Percentiles rank a stretch among this genome's conserved stretches.
phyloP scores from a whole-genome alignment of 306 rosid genomes.

The Inga oerstediana region DNA sequence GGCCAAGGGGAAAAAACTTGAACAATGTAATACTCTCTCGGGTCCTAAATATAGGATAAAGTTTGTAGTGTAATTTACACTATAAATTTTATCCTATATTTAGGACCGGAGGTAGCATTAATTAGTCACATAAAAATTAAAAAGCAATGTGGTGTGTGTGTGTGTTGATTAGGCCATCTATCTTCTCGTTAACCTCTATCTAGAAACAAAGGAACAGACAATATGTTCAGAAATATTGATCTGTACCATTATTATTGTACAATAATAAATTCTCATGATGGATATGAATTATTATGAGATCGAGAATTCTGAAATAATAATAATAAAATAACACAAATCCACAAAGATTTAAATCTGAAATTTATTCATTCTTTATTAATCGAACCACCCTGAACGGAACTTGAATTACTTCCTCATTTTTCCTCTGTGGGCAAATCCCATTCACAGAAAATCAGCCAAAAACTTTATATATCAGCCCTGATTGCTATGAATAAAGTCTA shows the following conservation, averaged over 20 bases:
- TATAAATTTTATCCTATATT: too few relatives aligned
- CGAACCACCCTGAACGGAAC: neutral
- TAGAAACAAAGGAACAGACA: neutral
- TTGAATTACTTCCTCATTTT: neutral
- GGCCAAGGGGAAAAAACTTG: neutral
- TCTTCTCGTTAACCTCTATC: neutral
- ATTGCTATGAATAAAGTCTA: neutral
- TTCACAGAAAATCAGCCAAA: neutral
- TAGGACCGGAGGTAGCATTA: too few relatives aligned
- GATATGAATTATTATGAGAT: neutral
- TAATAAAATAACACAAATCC: neutral
- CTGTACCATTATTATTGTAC: neutral
- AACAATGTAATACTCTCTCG: neutral
- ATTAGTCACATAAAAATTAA: neutral
- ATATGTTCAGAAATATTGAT: neutral
- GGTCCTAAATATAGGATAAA: too few relatives aligned
- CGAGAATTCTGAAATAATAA: conserved; percentile 1
- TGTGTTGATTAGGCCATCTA: neutral
- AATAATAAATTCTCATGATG: neutral
- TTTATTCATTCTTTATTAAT: neutral
- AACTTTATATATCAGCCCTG: neutral
- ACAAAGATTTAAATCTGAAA: conserved; percentile 1
- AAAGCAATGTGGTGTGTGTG: neutral
- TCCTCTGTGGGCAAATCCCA: conserved; percentile 4
- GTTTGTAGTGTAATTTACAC: too few relatives aligned